Evolutionary conservation across 371 early-diverging fungal genomes (phyloP).

Genomic region (Apophysomyces elegans): DNA sequence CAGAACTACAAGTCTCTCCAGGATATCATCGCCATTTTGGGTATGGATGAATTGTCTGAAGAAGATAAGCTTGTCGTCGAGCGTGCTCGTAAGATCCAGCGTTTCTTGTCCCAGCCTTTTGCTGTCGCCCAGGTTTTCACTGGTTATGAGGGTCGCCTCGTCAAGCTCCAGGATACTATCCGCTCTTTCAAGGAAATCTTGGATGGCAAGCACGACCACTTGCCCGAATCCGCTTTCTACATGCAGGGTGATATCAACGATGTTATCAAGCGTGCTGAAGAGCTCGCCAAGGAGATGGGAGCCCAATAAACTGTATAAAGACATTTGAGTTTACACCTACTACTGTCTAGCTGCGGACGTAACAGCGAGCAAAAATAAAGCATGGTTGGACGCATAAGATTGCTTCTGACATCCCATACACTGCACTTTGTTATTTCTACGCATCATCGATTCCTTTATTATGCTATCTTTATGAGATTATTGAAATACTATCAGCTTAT

Average conservation of each 20-base stretch:
- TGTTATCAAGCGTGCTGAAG: slow-evolving; percentile 91
- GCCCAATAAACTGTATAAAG: slow-evolving; percentile 33
- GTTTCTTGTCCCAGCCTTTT: slow-evolving; percentile 98
- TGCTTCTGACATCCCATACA: too few relatives aligned
- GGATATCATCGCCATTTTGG: slow-evolving; percentile 96
- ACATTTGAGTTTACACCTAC: too few relatives aligned
- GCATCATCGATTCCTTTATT: too few relatives aligned
- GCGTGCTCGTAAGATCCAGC: slow-evolving; percentile 92
- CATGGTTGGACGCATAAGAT: too few relatives aligned
- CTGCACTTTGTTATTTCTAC: too few relatives aligned
- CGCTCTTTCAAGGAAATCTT: slow-evolving; percentile 96
- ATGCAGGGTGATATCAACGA: slow-evolving; percentile 98
- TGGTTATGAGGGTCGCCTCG: slow-evolving; percentile 94
- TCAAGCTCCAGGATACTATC: slow-evolving; percentile 91
- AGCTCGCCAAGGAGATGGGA: slow-evolving; percentile 75
- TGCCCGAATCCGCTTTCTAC: slow-evolving; percentile 98
- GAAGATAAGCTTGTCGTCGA: slow-evolving; percentile 97
- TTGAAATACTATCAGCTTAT: too few relatives aligned
- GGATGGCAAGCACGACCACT: slow-evolving; percentile 93
- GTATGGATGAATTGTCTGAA: slow-evolving; percentile 96
- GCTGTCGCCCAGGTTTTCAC: slow-evolving; percentile 96
- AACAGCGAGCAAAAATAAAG: too few relatives aligned
- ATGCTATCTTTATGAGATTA: too few relatives aligned
- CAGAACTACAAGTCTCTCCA: slow-evolving; percentile 97
- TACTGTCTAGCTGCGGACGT: too few relatives aligned